These are phyloP conservation scores for Pestalotiopsis sp. DNA, from an alignment of 2,329 filamentous ascomycete genomes.

Conservation along the genomic window DNA sequence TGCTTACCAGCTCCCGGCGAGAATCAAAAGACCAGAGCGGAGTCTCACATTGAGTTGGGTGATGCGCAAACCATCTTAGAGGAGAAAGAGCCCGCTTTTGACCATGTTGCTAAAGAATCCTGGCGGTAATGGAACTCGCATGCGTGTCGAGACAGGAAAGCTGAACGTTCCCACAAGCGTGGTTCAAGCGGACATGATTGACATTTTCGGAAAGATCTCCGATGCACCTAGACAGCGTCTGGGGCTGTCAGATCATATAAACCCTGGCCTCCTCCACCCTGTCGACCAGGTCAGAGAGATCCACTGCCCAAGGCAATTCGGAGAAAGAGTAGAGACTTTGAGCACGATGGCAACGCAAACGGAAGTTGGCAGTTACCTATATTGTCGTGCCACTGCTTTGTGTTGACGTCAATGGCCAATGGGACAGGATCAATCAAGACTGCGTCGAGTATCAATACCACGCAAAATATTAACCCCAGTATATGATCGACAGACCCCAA, in stretches of 20 bases:
- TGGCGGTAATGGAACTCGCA: background rate
- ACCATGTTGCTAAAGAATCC: too few species aligned
- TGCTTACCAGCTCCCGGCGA: too few species aligned
- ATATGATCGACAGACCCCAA: too few species aligned
- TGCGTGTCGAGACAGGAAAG: background rate
- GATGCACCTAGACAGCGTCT: background rate
- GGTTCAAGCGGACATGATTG: background rate
- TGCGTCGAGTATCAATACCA: too few species aligned
- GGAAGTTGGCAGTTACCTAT: background rate
- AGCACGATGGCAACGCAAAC: background rate
- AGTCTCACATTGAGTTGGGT: too few species aligned
- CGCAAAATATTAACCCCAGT: too few species aligned
- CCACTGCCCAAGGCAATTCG: background rate
- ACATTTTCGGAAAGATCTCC: background rate
- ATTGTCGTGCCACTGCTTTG: background rate
- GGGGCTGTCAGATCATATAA: background rate
- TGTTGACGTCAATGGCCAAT: background rate
- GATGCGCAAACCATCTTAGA: too few species aligned
- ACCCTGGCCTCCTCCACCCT: background rate
- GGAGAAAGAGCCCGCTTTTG: too few species aligned
- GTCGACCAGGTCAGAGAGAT: background rate
- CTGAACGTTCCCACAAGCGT: background rate
- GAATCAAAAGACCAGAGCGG: too few species aligned
- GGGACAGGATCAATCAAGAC: background rate
- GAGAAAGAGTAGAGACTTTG: background rate